Percentiles rank a stretch among this genome's conserved stretches.
phyloP scores from a whole-genome alignment of 2,329 filamentous ascomycete species.

The Fusarium keratoplasticum region DNA sequence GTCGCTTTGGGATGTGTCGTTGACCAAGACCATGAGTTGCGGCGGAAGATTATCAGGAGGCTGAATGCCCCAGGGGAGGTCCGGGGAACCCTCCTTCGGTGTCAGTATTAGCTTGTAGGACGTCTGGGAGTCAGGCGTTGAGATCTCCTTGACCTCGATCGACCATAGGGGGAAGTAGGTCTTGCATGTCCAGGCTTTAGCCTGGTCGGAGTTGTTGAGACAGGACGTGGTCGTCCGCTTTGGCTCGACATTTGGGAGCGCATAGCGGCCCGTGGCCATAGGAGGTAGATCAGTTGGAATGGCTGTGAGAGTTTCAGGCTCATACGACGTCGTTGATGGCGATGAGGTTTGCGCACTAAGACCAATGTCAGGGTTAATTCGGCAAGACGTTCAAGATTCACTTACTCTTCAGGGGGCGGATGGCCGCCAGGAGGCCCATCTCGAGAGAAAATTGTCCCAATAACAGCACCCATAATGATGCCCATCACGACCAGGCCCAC shows the following conservation, averaged over 20 bases:
- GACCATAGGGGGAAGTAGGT: slow-evolving; percentile 59
- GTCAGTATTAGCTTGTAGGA: slow-evolving; percentile 57
- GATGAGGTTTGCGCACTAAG: slow-evolving; percentile 33
- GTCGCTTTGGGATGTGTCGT: slow-evolving; percentile 60
- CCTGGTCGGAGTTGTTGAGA: slow-evolving; percentile 65
- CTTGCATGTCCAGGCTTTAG: slow-evolving; percentile 73
- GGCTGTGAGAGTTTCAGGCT: slow-evolving; percentile 63
- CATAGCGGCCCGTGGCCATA: slow-evolving; percentile 66
- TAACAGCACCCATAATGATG: slow-evolving; percentile 67
- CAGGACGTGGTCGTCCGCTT: slow-evolving; percentile 65
- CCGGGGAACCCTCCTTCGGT: slow-evolving; percentile 43
- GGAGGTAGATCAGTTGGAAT: slow-evolving; percentile 62
- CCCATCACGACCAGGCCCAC: slow-evolving; percentile 64
- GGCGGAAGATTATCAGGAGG: slow-evolving; percentile 58
- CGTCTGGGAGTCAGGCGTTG: slow-evolving; percentile 33
- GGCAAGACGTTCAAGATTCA: background rate
- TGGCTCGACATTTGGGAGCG: slow-evolving; percentile 65
- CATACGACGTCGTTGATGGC: slow-evolving; percentile 53
- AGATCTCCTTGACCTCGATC: slow-evolving; percentile 53
- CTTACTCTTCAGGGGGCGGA: slow-evolving; percentile 26
- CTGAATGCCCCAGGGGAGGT: slow-evolving; percentile 66
- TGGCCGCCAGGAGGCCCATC: slow-evolving; percentile 17
- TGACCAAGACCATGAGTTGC: slow-evolving; percentile 59
- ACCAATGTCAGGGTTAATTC: slow-evolving; percentile 6
- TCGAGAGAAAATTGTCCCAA: slow-evolving; percentile 58